phyloP scores from a whole-genome alignment of 306 rosid species.

The Carpinus fangiana region DNA sequence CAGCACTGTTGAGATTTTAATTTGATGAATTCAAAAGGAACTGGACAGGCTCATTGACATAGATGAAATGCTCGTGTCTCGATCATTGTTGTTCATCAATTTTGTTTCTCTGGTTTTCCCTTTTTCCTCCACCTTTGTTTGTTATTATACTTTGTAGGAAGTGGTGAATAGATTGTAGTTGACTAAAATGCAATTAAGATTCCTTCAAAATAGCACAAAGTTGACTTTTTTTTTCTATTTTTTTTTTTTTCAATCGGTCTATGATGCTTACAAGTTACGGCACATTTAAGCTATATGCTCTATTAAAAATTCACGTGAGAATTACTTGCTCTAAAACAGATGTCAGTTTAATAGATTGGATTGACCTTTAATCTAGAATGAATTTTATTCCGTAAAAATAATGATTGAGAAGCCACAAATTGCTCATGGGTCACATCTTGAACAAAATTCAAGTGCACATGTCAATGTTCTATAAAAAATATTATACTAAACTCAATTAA shows the following conservation, averaged over 20 bases:
- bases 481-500: not conserved
- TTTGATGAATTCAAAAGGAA: not conserved
- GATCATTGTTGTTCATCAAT: slow-evolving; percentile 25
- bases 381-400: too few relatives aligned
- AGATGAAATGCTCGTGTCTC: slow-evolving; percentile 25
- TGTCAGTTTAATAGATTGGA: too few relatives aligned
- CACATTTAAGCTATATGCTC: too few relatives aligned
- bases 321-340: too few relatives aligned
- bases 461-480: not conserved
- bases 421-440: not conserved
- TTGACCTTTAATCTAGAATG: too few relatives aligned
- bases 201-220: too few relatives aligned
- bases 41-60: not conserved
- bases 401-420: not conserved
- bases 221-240: too few relatives aligned
- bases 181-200: too few relatives aligned
- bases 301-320: too few relatives aligned
- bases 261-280: too few relatives aligned
- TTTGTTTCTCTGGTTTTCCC: slow-evolving; percentile 14
- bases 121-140: not conserved
- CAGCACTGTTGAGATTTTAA: slow-evolving; percentile 7
- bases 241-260: too few relatives aligned
- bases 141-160: not conserved
- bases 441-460: not conserved
- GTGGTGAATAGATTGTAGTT: not conserved